Base-by-base conservation (phyloP, 768 basidiomycete genomes). In the Termitomyces sp. region DNA sequence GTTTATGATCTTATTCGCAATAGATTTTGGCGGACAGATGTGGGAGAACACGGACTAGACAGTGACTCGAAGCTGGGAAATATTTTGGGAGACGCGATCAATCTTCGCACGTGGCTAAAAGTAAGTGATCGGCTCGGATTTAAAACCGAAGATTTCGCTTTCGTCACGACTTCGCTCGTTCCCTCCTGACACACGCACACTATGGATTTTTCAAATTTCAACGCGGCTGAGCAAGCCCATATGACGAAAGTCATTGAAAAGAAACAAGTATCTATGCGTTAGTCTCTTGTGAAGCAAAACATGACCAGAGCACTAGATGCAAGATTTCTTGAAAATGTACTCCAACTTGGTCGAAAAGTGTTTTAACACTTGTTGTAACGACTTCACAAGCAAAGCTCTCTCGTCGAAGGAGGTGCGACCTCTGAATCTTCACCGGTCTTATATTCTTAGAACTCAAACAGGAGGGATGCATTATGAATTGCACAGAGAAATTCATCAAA, bases 401-500 rank as follows among this genome's bases (percentile, higher is more conserved):
- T 91, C 89, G 11, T 86, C 87, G 32, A 97, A 97, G 79, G 96
- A 98, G 87, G 95, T 90, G 38, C 52, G 57, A 56, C 33, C 7
- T 24, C 54, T 14, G 33, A n/a, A 35, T 18, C 28, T 38, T 54
- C 45, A 45, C 33, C 13, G 22, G 33, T 45, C 4, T 54, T 54
- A 18, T 58, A 46, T 52, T 13, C 11, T 52, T 48, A 53, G 54
- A 40, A 36, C 24, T 24, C 46, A 30, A 53, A 50, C 55, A 98
- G 94, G 90, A 90, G 66, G 82, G 85, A 63, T 99, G 96, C 70
- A 84, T 96, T 48, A 79, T 84, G 72, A 93, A 95, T 76, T 99
- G 96, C 76, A 82, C 94, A 22, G 96, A 98, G 79, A 99, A 98
- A 74, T 98, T 97, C 78, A 75, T 98, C 67, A 97, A 97, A 70